phyloP scores from a whole-genome alignment of 129 eudicot genomes.

The Pittosporum tobira region DNA sequence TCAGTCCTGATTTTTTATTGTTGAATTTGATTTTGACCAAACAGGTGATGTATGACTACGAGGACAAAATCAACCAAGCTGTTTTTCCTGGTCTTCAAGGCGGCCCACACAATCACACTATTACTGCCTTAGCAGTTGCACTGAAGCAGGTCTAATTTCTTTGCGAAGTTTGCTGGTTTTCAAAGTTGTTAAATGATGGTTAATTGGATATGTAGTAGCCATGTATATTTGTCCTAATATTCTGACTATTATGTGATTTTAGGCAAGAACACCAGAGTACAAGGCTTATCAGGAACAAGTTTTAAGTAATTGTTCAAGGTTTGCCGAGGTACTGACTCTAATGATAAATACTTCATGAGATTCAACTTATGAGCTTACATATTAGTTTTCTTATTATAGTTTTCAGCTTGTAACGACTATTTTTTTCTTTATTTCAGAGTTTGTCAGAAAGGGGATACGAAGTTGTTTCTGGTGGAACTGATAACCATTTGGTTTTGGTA shows the following conservation, averaged over 20 bases:
- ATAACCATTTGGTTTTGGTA: slow-evolving; percentile 88
- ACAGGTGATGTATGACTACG: slow-evolving; percentile 90
- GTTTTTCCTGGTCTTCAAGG: slow-evolving; percentile 98
- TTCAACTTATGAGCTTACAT: no score
- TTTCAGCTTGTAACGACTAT: background rate
- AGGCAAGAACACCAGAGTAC: slow-evolving; percentile 82
- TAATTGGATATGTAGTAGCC: slow-evolving; percentile 1
- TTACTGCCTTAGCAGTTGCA: slow-evolving; percentile 84
- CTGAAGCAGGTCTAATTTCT: slow-evolving; percentile 59
- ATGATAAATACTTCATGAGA: no score
- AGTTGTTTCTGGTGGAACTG: slow-evolving; percentile 96
- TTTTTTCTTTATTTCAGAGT: slow-evolving; percentile 39
- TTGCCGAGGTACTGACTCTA: slow-evolving; percentile 82
- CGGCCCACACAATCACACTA: slow-evolving; percentile 94
- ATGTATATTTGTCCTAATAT: background rate
- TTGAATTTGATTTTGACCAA: background rate
- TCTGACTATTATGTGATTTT: slow-evolving; percentile 14
- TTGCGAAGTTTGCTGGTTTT: background rate
- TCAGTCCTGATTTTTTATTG: background rate
- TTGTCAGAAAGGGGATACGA: slow-evolving; percentile 66
- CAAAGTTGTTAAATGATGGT: background rate
- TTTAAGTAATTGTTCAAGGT: slow-evolving; percentile 61
- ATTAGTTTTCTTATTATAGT: no score
- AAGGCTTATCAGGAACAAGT: slow-evolving; percentile 87
- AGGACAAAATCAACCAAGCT: slow-evolving; percentile 87